Percentiles rank a stretch among this genome's conserved stretches.
Conservation (phyloP, 139 green algal genomes). For the Gonium pectorale region DNA sequence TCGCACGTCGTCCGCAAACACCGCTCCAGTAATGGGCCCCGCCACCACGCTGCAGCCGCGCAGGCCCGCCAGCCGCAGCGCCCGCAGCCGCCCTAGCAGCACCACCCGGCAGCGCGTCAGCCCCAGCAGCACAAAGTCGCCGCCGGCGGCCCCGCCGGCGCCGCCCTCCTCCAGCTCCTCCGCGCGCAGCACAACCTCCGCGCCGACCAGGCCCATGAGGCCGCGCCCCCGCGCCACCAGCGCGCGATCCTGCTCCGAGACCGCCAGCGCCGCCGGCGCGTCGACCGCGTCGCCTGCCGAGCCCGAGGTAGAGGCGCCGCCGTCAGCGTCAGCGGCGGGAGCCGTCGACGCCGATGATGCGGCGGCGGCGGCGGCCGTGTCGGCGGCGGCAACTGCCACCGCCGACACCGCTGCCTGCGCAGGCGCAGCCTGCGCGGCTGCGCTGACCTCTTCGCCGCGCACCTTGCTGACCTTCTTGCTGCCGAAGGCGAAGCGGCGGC, state of each 20-base stretch:
- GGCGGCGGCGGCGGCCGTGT: too few relatives aligned
- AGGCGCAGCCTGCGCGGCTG: background rate
- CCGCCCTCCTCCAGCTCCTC: slow-evolving; percentile 31
- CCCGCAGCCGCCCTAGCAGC: slow-evolving; percentile 68
- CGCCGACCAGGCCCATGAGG: slow-evolving; percentile 31
- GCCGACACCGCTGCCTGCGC: background rate
- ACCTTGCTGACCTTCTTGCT: slow-evolving; percentile 57
- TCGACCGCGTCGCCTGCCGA: background rate
- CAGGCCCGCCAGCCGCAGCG: slow-evolving; percentile 68
- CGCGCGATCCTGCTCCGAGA: slow-evolving; percentile 44
- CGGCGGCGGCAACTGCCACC: background rate
- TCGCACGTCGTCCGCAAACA: slow-evolving; percentile 63
- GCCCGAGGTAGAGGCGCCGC: background rate
- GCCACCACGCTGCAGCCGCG: slow-evolving; percentile 58
- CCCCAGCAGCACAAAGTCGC: slow-evolving; percentile 60
- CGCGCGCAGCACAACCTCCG: background rate
- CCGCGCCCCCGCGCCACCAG: slow-evolving; percentile 54
- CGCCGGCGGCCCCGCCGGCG: background rate
- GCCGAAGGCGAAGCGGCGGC: slow-evolving; percentile 78
- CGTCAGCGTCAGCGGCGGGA: too few relatives aligned
- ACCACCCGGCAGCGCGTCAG: slow-evolving; percentile 69
- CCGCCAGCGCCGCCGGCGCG: background rate
- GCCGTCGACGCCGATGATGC: background rate
- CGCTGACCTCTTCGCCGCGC: slow-evolving; percentile 20
- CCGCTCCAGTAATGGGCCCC: slow-evolving; percentile 74